phyloP scores from a whole-genome alignment of 106 monocot species.

The Dioscorea dumetorum region DNA sequence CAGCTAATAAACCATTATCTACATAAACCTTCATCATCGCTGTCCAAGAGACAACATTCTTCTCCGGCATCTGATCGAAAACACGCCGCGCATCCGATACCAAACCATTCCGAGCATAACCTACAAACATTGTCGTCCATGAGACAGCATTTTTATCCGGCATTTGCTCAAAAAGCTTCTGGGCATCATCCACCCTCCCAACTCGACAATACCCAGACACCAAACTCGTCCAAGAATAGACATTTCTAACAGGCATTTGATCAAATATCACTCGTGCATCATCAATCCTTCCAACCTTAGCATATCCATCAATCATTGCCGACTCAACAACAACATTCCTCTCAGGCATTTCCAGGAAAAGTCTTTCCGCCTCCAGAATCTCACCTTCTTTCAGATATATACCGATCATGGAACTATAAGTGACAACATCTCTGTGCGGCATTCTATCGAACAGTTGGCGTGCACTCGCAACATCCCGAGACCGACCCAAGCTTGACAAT shows the following conservation, averaged over 20 bases:
- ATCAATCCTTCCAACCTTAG: constrained; percentile 18
- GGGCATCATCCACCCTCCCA: constrained; percentile 14
- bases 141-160: constrained; percentile 33
- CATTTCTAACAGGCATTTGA: constrained; percentile 20
- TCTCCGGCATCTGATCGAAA: constrained; percentile 42
- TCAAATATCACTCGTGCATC: constrained; percentile 31
- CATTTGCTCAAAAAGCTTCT: constrained; percentile 25
- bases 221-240: constrained; percentile 35
- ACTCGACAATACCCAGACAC: constrained; percentile 23
- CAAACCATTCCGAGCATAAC: constrained; percentile 29
- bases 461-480: constrained; percentile 7
- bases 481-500: constrained; percentile 7
- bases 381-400: constrained; percentile 21
- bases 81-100: constrained; percentile 19
- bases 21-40: constrained; percentile 36
- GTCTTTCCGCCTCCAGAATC: constrained; percentile 15
- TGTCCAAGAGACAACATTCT: constrained; percentile 41
- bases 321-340: constrained; percentile 31
- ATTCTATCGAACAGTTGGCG: constrained; percentile 29
- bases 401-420: constrained; percentile 31
- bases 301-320: constrained; percentile 33
- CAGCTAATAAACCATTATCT: constrained; percentile 13
- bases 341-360: constrained; percentile 16
- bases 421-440: constrained; percentile 26
- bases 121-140: constrained; percentile 36